A percentile compares a stretch with the other conserved stretches of the same genome.
phyloP scores from a whole-genome alignment of 2,329 filamentous ascomycete species.

The Dactylonectria estremocensis region DNA sequence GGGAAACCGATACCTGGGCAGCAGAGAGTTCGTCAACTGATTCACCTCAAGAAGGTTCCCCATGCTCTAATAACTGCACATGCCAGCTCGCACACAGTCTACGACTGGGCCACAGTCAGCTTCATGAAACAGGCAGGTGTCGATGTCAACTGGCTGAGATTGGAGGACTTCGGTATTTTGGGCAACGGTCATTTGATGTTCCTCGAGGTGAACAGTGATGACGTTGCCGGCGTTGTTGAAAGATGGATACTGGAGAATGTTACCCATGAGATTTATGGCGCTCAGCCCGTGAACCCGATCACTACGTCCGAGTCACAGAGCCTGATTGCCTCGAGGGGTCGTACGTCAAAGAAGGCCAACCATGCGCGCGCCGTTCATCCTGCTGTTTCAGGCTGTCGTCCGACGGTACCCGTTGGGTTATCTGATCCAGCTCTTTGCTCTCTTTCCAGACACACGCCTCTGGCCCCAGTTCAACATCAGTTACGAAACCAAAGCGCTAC shows the following conservation, averaged over 20 bases:
- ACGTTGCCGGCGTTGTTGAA: conserved; percentile 57
- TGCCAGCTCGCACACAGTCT: conserved; percentile 67
- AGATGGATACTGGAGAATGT: conserved; percentile 53
- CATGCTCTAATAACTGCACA: conserved; percentile 67
- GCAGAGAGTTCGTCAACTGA: conserved; percentile 56
- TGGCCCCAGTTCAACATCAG: neutral
- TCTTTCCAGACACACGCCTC: neutral
- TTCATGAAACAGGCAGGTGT: conserved; percentile 69
- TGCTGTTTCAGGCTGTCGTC: neutral
- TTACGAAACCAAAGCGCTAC: too few species aligned
- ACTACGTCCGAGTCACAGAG: conserved; percentile 15
- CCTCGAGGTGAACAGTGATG: conserved; percentile 66
- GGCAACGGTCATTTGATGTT: conserved; percentile 72
- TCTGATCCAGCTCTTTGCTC: neutral
- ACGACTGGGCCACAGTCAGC: conserved; percentile 68
- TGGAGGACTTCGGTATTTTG: conserved; percentile 60
- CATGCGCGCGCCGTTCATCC: neutral
- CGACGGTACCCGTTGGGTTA: neutral
- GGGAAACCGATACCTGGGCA: neutral
- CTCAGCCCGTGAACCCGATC: neutral
- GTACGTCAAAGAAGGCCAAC: neutral
- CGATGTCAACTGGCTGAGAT: conserved; percentile 58
- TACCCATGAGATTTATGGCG: conserved; percentile 2
- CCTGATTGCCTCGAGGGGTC: conserved; percentile 4
- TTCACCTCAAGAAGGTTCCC: conserved; percentile 63